Conservation (phyloP, 2,329 filamentous ascomycete genomes). For the Nothophaeocryptopus gaeumannii region DNA sequence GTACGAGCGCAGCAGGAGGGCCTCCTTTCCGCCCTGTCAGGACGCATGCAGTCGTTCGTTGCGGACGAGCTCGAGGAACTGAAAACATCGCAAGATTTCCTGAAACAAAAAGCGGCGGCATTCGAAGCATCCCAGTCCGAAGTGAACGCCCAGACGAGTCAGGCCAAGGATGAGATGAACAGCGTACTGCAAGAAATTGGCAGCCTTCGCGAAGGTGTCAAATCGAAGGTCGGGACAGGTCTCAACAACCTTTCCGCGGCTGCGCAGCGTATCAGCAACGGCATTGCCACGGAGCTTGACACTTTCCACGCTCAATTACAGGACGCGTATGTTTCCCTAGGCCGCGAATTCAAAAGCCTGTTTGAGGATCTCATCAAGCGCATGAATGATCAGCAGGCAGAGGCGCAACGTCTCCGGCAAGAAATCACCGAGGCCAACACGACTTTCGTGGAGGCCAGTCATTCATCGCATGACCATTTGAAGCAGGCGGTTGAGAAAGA, state of each 20-base stretch:
- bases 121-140: constrained; percentile 68
- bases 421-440: constrained; percentile 70
- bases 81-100: constrained; percentile 64
- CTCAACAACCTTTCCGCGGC: constrained; percentile 78
- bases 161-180: constrained; percentile 82
- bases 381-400: constrained; percentile 70
- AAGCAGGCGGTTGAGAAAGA: constrained; percentile 73
- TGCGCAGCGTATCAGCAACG: constrained; percentile 82
- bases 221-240: constrained; percentile 78
- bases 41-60: constrained; percentile 75
- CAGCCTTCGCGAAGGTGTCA: constrained; percentile 81
- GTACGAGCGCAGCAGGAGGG: constrained; percentile 71
- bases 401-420: constrained; percentile 69
- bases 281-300: constrained; percentile 80
- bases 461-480: constrained; percentile 63
- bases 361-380: constrained; percentile 79
- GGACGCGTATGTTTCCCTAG: constrained; percentile 76
- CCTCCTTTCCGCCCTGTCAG: constrained; percentile 65
- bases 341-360: constrained; percentile 78
- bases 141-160: constrained; percentile 64
- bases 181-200: constrained; percentile 89
- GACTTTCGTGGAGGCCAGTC: constrained; percentile 66
- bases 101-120: constrained; percentile 65
- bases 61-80: constrained; percentile 70
- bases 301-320: constrained; percentile 84